These are phyloP conservation scores for Lactarius trivialis DNA, from an alignment of 768 basidiomycete species.

Conservation along the genomic window DNA sequence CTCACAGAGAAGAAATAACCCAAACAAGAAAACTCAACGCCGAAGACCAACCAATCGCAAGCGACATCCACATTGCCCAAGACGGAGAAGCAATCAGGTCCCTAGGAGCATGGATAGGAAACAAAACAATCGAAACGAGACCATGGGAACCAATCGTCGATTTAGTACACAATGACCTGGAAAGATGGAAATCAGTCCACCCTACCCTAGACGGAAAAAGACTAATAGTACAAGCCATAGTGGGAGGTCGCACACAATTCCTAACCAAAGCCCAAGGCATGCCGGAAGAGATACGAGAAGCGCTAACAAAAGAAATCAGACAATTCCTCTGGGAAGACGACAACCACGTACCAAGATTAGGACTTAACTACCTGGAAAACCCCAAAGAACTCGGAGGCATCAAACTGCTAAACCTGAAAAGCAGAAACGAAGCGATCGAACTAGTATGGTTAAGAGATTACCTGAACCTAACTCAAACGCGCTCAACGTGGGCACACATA, in stretches of 20 bases:
- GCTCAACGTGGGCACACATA: constrained; percentile 16
- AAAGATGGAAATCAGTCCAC: no score
- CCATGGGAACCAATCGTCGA: no score
- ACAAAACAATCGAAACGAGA: no score
- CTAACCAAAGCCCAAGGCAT: not conserved
- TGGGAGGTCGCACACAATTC: not conserved
- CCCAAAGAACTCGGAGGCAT: constrained; percentile 12
- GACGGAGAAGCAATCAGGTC: no score
- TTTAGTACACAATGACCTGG: no score
- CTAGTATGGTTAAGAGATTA: constrained; percentile 16
- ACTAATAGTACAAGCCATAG: not conserved
- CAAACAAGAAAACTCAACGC: not conserved
- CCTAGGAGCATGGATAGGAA: no score
- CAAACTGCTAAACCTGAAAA: constrained; percentile 8
- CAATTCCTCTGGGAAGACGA: not conserved
- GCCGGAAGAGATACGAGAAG: rapidly evolving
- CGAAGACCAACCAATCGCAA: no score
- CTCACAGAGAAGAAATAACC: constrained; percentile 6
- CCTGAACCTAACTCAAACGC: not conserved
- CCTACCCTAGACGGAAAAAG: no score
- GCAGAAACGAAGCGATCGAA: constrained; percentile 16
- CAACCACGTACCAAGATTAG: not conserved
- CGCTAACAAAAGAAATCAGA: not conserved
- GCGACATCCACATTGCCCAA: no score
- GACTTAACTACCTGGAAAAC: not conserved